Percentiles rank a stretch among this genome's conserved stretches.
phyloP scores from a whole-genome alignment of 179 eudicot genomes.

The Sideroxylon spinosum region DNA sequence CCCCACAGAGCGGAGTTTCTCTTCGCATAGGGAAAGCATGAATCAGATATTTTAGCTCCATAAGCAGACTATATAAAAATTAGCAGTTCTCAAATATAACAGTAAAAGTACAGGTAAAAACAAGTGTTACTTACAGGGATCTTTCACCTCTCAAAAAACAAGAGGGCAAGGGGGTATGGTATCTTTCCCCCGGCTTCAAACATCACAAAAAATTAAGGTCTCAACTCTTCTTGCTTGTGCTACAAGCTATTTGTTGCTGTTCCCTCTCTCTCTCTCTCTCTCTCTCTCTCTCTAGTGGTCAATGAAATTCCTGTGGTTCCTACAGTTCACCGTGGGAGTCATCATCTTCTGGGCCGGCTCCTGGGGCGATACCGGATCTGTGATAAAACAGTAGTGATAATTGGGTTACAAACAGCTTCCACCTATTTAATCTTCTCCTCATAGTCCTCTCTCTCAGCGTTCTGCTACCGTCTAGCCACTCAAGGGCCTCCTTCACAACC shows the following conservation, averaged over 20 bases:
- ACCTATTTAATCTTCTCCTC: conserved; percentile 38
- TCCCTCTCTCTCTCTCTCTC: not conserved
- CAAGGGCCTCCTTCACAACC: conserved; percentile 41
- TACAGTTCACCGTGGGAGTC: not conserved
- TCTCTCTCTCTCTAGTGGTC: not conserved
- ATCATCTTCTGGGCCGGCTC: too few relatives aligned
- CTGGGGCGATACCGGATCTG: too few relatives aligned
- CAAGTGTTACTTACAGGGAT: not conserved
- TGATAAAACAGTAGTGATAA: conserved; percentile 16
- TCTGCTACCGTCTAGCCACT: conserved; percentile 30
- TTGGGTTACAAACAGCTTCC: conserved; percentile 44
- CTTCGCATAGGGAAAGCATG: not conserved
- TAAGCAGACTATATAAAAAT: not conserved
- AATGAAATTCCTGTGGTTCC: conserved; percentile 2
- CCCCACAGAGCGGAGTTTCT: not conserved
- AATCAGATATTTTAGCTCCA: not conserved
- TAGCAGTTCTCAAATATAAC: not conserved
- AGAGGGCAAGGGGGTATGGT: not conserved
- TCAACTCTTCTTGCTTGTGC: not conserved
- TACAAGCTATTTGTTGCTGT: not conserved
- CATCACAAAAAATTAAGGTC: conserved; percentile 2
- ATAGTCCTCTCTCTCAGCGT: conserved; percentile 27
- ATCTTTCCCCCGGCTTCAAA: not conserved
- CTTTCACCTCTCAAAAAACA: not conserved
- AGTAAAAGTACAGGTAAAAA: not conserved